A percentile compares a stretch with the other conserved stretches of the same genome.
Conservation (phyloP, 306 rosid genomes). For the Rosa rugosa region DNA sequence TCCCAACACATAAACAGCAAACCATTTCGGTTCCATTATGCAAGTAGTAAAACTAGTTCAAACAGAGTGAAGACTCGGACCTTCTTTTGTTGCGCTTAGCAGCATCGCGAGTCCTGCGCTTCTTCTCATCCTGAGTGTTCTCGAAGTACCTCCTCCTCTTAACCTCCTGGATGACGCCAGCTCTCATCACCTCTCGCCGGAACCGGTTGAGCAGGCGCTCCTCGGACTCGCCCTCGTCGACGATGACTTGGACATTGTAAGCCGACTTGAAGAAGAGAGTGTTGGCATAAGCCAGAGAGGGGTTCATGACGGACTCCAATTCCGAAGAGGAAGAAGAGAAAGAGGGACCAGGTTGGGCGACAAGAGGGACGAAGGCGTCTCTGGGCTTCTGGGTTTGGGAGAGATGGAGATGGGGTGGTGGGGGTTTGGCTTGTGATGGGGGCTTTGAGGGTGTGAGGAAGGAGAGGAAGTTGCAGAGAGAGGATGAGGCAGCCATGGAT, state of each 20-base stretch:
- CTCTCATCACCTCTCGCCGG: slow-evolving; percentile 73
- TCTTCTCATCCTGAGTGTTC: slow-evolving; percentile 74
- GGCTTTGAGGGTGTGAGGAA: slow-evolving; percentile 57
- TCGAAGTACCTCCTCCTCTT: slow-evolving; percentile 67
- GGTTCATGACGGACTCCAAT: slow-evolving; percentile 54
- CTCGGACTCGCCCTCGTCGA: slow-evolving; percentile 76
- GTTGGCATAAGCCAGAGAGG: slow-evolving; percentile 52
- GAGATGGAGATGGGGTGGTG: slow-evolving; percentile 38
- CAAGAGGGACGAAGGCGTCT: slow-evolving; percentile 23
- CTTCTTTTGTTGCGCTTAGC: slow-evolving; percentile 81
- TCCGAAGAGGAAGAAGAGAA: slow-evolving; percentile 27
- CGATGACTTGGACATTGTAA: slow-evolving; percentile 67
- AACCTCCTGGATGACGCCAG: slow-evolving; percentile 76
- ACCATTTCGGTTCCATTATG: no score
- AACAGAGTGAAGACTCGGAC: slow-evolving; percentile 14
- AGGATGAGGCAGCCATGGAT: slow-evolving; percentile 66
- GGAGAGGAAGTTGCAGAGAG: slow-evolving; percentile 61
- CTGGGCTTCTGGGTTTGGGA: slow-evolving; percentile 29
- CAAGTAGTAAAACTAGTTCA: not conserved
- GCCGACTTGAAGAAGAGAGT: slow-evolving; percentile 49
- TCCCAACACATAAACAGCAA: no score
- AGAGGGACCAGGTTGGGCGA: slow-evolving; percentile 15
- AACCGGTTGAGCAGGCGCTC: slow-evolving; percentile 73
- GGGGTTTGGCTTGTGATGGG: slow-evolving; percentile 34
- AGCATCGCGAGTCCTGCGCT: slow-evolving; percentile 75